Evolutionary conservation across 805 yeast genomes (phyloP), one percentile per base, ranked within the genome.

Genomic region (Metschnikowia noctiluminum): DNA sequence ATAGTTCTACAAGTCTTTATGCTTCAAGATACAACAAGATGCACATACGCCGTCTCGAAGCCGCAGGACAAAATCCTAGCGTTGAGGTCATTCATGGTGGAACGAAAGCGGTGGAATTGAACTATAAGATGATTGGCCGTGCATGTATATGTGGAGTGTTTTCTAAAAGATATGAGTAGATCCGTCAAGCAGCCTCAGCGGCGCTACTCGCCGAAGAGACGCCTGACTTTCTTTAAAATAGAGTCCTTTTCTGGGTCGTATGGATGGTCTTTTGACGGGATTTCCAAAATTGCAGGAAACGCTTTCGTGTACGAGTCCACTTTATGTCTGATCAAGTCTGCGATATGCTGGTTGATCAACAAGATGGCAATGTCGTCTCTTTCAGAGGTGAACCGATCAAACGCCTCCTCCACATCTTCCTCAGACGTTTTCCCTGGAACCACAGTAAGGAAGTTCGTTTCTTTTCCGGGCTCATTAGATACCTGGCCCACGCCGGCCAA

Each of bases 191-290:
- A 21, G 21, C 21, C 21, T 21, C 21, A 21, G 21, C 21, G 21
- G 21, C 21, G 9, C 44, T 75, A 89, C 71, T 94, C 98, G 40
- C 99, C 98, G 73, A 92, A 91, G 55, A 94, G 73, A 65, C 96
- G 84, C 75, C 96, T 86, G 32, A 94, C 99, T 66, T 96, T 87
- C 71, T 92, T 85, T 69, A 94, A 78, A 37, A 94, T 90, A 16
- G 96, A 86, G 69, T 94, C 99, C 81, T 92, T 94, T 67, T 92
- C 98, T 16, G 99, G 99, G 67, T 94, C 96, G 67, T 94, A 94
- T 21, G 99, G 98, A 67, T 94, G 98, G 64, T 94, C 99, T 74
- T 94, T 94, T 13, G 97, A 89, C 28, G 99, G 99, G 53, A 94
- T 94, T 71, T 94, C 99, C 62, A 94, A 76, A 42, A 94, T 82